phyloP scores from a whole-genome alignment of 129 eudicot species.

The Rutidosis leptorrhynchoides region DNA sequence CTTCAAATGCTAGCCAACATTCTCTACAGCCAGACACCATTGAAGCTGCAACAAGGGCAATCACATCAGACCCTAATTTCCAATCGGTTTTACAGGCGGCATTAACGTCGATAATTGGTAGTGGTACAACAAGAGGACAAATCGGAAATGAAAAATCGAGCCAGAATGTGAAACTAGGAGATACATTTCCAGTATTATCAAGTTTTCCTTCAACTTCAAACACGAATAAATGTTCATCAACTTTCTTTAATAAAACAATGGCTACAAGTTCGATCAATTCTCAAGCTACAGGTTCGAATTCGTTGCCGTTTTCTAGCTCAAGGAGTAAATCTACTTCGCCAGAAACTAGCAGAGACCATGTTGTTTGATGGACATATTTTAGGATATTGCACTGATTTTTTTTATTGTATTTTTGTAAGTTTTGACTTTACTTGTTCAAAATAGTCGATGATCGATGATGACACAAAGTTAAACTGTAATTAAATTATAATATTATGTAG shows the following conservation, averaged over 20 bases:
- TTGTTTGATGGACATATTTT: constrained; percentile 25
- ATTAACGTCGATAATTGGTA: constrained; percentile 60
- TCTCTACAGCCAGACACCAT: constrained; percentile 54
- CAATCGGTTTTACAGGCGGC: constrained; percentile 82
- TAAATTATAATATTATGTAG: constrained; percentile 11
- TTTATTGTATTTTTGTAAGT: constrained; percentile 5
- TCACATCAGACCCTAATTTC: constrained; percentile 86
- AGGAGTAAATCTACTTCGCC: constrained; percentile 78
- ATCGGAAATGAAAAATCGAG: constrained; percentile 20
- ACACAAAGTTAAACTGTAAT: constrained; percentile 34
- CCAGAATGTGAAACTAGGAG: constrained; percentile 37
- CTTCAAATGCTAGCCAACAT: constrained; percentile 31
- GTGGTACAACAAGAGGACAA: constrained; percentile 20
- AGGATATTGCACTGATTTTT: neutral
- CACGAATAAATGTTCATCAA: constrained; percentile 43
- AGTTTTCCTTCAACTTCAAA: constrained; percentile 56
- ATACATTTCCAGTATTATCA: constrained; percentile 59
- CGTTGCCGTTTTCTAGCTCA: constrained; percentile 48
- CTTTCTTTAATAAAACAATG: constrained; percentile 38
- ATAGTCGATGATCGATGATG: constrained; percentile 26
- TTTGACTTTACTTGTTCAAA: constrained; percentile 19
- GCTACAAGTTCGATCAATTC: constrained; percentile 30
- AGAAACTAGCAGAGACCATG: constrained; percentile 47
- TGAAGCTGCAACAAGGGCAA: constrained; percentile 82
- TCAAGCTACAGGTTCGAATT: constrained; percentile 37